Evolutionary conservation across 2,329 filamentous ascomycete species (phyloP).

Genomic region (Coniosporium tulheliwenetii): DNA sequence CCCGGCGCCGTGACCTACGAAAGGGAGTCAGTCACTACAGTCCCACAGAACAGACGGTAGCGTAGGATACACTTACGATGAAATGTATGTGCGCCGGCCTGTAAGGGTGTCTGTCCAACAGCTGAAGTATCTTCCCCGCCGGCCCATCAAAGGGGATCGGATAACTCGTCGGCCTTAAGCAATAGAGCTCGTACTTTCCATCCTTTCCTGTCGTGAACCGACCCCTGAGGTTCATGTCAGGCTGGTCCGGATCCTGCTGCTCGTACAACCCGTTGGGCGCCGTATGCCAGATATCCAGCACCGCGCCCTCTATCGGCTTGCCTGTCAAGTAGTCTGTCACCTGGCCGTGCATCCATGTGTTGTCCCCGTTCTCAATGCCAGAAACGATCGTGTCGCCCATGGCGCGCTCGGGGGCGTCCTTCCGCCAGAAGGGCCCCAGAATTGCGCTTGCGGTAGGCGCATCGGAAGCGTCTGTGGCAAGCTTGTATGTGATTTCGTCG

Average conservation of each 20-base stretch:
- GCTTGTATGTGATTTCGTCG: constrained; percentile 65
- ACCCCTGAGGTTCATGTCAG: constrained; percentile 60
- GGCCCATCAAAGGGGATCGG: constrained; percentile 42
- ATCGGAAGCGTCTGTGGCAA: constrained; percentile 33
- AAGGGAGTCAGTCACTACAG: constrained; percentile 2
- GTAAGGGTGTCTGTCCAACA: constrained; percentile 46
- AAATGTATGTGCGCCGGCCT: constrained; percentile 50
- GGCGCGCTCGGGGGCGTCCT: constrained; percentile 52
- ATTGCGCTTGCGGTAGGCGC: constrained; percentile 59
- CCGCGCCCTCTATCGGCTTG: constrained; percentile 46
- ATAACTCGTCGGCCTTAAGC: constrained; percentile 28
- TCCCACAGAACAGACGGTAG: too few relatives aligned
- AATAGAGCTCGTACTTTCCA: constrained; percentile 41
- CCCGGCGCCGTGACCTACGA: constrained; percentile 35
- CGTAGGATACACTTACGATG: constrained; percentile 25
- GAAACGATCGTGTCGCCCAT: constrained; percentile 52
- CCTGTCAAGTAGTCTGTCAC: constrained; percentile 44
- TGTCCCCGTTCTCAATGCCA: constrained; percentile 34
- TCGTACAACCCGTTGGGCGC: constrained; percentile 54
- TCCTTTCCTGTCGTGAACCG: constrained; percentile 52
- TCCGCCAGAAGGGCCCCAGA: constrained; percentile 71
- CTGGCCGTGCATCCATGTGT: constrained; percentile 49
- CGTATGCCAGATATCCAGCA: constrained; percentile 67
- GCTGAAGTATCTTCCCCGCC: constrained; percentile 38
- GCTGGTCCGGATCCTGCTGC: constrained; percentile 56